These are phyloP conservation scores for Rhodofomes roseus DNA, from an alignment of 1,284 basidiomycete genomes.

Conservation along the genomic window DNA sequence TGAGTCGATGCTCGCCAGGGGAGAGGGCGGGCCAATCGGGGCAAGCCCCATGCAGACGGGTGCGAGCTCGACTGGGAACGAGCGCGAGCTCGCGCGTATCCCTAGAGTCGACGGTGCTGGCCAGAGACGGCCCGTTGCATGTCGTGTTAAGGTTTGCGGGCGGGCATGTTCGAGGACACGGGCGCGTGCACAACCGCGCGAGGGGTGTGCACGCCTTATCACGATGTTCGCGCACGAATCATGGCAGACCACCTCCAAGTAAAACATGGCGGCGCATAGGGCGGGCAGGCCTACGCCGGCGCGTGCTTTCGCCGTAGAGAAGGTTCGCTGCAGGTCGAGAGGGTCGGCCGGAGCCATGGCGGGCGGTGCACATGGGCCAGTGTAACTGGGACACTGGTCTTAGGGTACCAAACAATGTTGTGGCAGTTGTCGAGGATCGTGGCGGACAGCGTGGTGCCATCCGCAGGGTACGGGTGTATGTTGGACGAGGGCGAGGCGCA, in stretches of 20 bases:
- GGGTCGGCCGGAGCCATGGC: constrained; percentile 80
- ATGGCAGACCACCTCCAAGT: too few species aligned
- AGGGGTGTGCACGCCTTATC: too few species aligned
- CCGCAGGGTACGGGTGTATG: too few species aligned
- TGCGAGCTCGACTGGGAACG: constrained; percentile 13
- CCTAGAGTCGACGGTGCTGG: too few species aligned
- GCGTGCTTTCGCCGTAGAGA: constrained; percentile 87
- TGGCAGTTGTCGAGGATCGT: constrained; percentile 96
- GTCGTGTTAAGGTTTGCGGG: too few species aligned
- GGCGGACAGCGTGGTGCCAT: constrained; percentile 92
- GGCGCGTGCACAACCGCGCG: too few species aligned
- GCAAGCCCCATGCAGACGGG: background rate
- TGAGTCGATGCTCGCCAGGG: constrained; percentile 43
- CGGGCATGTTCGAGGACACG: too few species aligned
- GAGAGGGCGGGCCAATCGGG: constrained; percentile 13
- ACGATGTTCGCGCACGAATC: too few species aligned
- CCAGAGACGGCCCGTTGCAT: constrained; percentile 94
- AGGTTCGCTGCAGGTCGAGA: too few species aligned
- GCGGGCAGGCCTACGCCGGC: too few species aligned
- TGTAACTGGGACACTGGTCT: constrained; percentile 92
- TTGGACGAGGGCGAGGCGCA: too few species aligned
- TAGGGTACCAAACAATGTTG: constrained; percentile 94
- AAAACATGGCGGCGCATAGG: too few species aligned
- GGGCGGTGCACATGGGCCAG: constrained; percentile 92
- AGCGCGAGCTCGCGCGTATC: constrained; percentile 31